Base-by-base conservation (phyloP, 148 eudicot species). In the Rhododendron ferrugineum region DNA sequence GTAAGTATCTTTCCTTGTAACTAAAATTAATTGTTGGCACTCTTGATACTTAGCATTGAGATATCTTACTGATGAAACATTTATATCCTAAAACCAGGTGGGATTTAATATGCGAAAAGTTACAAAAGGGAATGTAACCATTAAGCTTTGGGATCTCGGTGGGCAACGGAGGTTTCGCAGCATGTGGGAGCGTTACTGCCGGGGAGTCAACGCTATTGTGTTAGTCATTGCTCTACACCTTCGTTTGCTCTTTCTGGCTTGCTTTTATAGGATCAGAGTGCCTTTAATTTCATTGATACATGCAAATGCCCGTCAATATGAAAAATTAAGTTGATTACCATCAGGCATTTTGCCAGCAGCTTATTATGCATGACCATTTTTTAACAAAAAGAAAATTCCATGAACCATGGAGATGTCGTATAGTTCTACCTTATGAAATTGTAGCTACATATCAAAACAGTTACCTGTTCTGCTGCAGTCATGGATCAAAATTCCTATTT, bases 141-240 rank as follows among this genome's bases (percentile, higher is more conserved):
- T 95, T 85, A 95, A 95, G 85, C 93, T 96, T 47, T 96, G 98
- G 98, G 98, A 96, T 80, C 92, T 96, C 76, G 98, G 98, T 90
- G 98, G 98, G 40, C 98, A 96, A 76, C 90, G 86, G 58, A 93
- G 98, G 87, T 96, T 96, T 64, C 95, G 98, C 84, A 79, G 93
- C 85, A 96, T 96, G 98, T 96, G 98, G 98, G 98, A 96, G 87
- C 93, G 98, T 20, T 96, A 96, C 78, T 94, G 98, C 77, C 93
- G 98, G 40, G 98, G 95, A 18, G 98, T 92, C 81, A 87, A 95
- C 42, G 95, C 98, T 6, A 94, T 96, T 86, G 79, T 95, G 98
- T 95, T 89, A 90, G 87, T 82, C 83, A 80, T 70, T 85, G 2
- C 78, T 82, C 78, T 49, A 13, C 13, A 23, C 9, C 26, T n/a